Evolutionary conservation across 345 rosid species (phyloP), one percentile per base, ranked within the genome.

Genomic region (Brassica cretica): DNA sequence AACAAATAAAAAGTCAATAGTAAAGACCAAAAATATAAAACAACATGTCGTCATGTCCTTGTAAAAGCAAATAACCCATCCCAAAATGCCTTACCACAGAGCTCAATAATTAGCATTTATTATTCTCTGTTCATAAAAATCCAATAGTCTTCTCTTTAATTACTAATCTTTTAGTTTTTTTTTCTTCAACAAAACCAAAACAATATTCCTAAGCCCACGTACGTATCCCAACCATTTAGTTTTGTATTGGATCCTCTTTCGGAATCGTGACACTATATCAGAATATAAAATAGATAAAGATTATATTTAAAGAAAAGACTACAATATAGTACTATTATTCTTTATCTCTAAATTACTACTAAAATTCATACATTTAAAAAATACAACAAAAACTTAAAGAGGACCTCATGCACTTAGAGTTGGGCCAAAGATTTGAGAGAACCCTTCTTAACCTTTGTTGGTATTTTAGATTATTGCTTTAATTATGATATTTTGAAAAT

Each of bases 91-190:
- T 74, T 70, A 64, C 68, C 79, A 29, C 64, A 78, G 41, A 70
- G 56, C 56, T 75, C 79, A 80, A 80, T 70, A 80, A 70, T 79
- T 75, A 70, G 72, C 73, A 75, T 80, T 75, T 69, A 80, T 64
- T 56, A 69, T 80, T 51, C 66, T 70, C 67, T 55, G 67, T 55
- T 74, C 76, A 41, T 60, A 12, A 16, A 68, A 69, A 62, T 72
- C 68, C 72, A 75, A 75, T 32, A 49, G 27, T 68, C 66, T 78
- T 60, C 67, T 55, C 64, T 59, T 59, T 46, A 37, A n/a, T n/a
- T n/a, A n/a, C 21, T 77, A 35, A 51, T 33, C 41, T 64, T 24
- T 24, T 63, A 19, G 11, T 6, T 30, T 19, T 62, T 35, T 27
- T 39, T 11, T 33, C 33, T 39, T 11, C 1, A 11, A 3, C 69